These are phyloP conservation scores for Coffea canephora DNA, from an alignment of 257 asterid species.

Conservation along the genomic window DNA sequence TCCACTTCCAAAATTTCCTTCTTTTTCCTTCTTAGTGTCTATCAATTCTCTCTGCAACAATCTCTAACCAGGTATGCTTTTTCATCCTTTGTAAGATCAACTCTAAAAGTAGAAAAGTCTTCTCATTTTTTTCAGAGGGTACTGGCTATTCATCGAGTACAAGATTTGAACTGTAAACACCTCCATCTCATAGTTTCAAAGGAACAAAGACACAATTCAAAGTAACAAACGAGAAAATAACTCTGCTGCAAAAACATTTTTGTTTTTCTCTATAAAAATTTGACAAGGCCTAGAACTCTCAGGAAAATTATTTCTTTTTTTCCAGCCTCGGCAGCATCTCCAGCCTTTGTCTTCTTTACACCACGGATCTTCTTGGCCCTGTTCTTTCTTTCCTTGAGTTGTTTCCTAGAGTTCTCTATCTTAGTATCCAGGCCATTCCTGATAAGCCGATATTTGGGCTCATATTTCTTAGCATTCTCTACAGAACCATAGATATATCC, in stretches of 20 bases:
- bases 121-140: background rate
- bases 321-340: conserved; percentile 74
- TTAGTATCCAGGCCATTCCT: conserved; percentile 36
- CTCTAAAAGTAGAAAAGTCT: no score
- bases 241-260: conserved; percentile 8
- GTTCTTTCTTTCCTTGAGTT: conserved; percentile 71
- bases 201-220: background rate
- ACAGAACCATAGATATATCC: conserved; percentile 72
- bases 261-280: conserved; percentile 12
- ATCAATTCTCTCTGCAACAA: no score
- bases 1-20: no score
- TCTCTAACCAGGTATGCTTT: no score
- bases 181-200: background rate
- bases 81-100: no score
- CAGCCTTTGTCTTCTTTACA: conserved; percentile 89
- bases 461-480: conserved; percentile 86
- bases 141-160: background rate
- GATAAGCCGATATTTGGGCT: conserved; percentile 84
- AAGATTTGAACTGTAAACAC: background rate
- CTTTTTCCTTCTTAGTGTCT: no score
- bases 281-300: background rate
- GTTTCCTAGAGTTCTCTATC: conserved; percentile 18
- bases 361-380: conserved; percentile 88
- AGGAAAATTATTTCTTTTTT: conserved; percentile 55
- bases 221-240: background rate